Base-by-base conservation (phyloP, 495 filamentous ascomycete genomes). In the Aspergillus bridgeri region DNA sequence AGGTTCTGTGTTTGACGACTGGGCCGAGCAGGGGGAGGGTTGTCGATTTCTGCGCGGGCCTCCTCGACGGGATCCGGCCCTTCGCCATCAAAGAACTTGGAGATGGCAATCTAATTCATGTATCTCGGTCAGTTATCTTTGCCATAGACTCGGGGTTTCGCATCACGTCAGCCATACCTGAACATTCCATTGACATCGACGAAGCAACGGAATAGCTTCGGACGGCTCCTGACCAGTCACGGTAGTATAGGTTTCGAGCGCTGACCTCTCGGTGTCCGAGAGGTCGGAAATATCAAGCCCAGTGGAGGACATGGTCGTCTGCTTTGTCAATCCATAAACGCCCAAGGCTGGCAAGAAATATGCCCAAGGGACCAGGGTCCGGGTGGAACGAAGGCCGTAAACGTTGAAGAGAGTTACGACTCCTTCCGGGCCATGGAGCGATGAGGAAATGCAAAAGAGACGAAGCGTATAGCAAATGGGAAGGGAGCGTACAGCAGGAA, bases 41-140 rank as follows among this genome's bases (percentile, higher is more conserved):
- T 66, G 42, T 85, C 74, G 29, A 82, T 60, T 24, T 86, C 81
- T 38, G 86, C 82, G 51, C 86, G 77, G 57, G 89, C 87, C 74
- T 91, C 89, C 61, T 90, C 90, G 6, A 93, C 76, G 5, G 84
- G 87, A 66, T 96, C 90, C 38, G 89, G 83, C 5, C 87, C 84
- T 73, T 98, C 95, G 51, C 95, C 94, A 69, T 98, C 94, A 68
- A 97, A 98, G 83, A 98, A 98, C 65, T 93, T 93, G 50, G 94
- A 82, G 51, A 98, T 89, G 29, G 94, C 94, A 60, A 98, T 95
- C 88, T 98, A 49, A 51, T 50, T 71, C 50, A 72, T 62, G 44
- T 48, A 6, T 43, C 19, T 23, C 19, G 1, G 52, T 45, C 6
- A 42, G 22, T 18, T 22, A n/a, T 27, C 13, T 24, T 54, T 25